Percentiles rank a stretch among this genome's conserved stretches.
Conservation (phyloP, 2,329 filamentous ascomycete species). For the Fusarium oxysporum region DNA sequence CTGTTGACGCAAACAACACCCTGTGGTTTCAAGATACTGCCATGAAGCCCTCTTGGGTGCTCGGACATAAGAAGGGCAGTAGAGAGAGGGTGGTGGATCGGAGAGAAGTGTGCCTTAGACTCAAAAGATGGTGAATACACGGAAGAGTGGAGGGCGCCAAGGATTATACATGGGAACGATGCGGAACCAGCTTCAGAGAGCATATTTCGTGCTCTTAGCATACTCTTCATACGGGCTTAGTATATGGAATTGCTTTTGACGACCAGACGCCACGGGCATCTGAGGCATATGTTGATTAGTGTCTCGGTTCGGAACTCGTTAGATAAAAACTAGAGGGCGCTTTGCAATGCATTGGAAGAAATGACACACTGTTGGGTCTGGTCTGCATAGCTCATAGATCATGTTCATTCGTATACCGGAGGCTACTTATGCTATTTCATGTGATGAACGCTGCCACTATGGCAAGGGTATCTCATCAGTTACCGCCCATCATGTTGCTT, state of each 20-base stretch:
- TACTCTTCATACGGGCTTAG: slow-evolving; percentile 4
- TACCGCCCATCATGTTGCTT: slow-evolving; percentile 12
- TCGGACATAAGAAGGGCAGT: slow-evolving; percentile 11
- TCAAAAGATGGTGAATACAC: slow-evolving; percentile 1
- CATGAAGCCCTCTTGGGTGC: slow-evolving; percentile 6
- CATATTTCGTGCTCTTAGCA: slow-evolving; percentile 6
- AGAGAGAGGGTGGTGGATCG: slow-evolving; percentile 13
- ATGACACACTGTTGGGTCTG: background rate
- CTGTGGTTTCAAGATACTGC: slow-evolving; percentile 11
- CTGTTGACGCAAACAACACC: slow-evolving; percentile 2
- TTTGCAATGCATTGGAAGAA: background rate
- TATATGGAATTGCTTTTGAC: slow-evolving; percentile 16
- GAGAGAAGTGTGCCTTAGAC: slow-evolving; percentile 10
- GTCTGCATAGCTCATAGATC: slow-evolving; percentile 18
- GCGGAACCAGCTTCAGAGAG: slow-evolving; percentile 10
- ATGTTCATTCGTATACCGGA: slow-evolving; percentile 25
- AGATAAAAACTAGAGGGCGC: slow-evolving; percentile 11
- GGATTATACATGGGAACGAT: slow-evolving; percentile 11
- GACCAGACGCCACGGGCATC: background rate
- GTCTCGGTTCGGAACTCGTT: background rate
- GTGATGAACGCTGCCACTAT: slow-evolving; percentile 22
- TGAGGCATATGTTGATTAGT: background rate
- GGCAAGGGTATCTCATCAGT: slow-evolving; percentile 39
- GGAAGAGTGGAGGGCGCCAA: slow-evolving; percentile 6
- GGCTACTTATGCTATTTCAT: slow-evolving; percentile 9